A percentile compares a stretch with the other conserved stretches of the same genome.
phyloP scores from a whole-genome alignment of 306 rosid genomes.

The cucumber (Cucumis sativus) region Cucumber_9930_V3 NC_026660.2:8988501-8989000 shows the following conservation, averaged over 20 bases:
- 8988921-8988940: constrained; percentile 21
- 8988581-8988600: constrained; percentile 16
- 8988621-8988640: constrained; percentile 40
- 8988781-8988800: constrained; percentile 17
- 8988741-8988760: constrained; percentile 41
- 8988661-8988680: constrained; percentile 21
- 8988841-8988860: constrained; percentile 23
- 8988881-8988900: constrained; percentile 26
- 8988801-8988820: constrained; percentile 2
- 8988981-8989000: not conserved
- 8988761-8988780: constrained; percentile 61
- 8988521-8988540: constrained; percentile 47
- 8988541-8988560: constrained; percentile 30
- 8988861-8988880: constrained; percentile 32
- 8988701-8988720: not conserved
- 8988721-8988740: not conserved
- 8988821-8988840: constrained; percentile 14
- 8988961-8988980: constrained; percentile 2
- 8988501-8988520: constrained; percentile 32
- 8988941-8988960: not conserved
- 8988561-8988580: constrained; percentile 31
- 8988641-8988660: constrained; percentile 25
- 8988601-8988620: constrained; percentile 41
- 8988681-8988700: not conserved
- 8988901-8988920: not conserved